Conservation (phyloP, 768 basidiomycete genomes). For the Amanita rubescens region DNA sequence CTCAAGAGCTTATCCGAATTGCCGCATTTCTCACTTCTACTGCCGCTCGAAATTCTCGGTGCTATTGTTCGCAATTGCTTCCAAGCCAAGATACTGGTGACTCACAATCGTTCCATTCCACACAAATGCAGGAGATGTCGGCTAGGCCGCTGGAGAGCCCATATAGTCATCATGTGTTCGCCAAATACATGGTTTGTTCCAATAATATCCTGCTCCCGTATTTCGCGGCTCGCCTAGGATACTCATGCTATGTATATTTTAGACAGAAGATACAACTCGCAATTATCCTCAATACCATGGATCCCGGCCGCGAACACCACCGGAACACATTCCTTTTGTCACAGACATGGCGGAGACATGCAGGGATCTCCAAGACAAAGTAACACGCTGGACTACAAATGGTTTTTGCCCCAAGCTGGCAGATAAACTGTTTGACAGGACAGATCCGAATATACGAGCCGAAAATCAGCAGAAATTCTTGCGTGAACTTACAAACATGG, state of each 20-base stretch:
- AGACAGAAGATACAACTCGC: neutral
- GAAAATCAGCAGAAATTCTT: neutral
- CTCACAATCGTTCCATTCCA: neutral
- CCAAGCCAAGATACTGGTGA: neutral
- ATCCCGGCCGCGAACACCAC: neutral
- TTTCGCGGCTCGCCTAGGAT: neutral
- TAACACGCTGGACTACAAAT: neutral
- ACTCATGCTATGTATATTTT: neutral
- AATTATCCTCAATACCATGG: neutral
- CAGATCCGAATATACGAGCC: neutral
- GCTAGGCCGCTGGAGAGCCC: no score
- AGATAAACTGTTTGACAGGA: neutral
- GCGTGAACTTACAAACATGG: neutral
- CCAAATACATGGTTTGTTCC: neutral
- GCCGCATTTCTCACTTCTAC: neutral
- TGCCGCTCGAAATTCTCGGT: no score
- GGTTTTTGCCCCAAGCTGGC: neutral
- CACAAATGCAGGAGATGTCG: no score
- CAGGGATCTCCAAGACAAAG: neutral
- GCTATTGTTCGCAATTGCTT: no score
- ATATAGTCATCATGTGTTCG: neutral
- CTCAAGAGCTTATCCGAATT: neutral
- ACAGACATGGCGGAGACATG: neutral
- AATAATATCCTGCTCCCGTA: neutral
- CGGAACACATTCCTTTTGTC: neutral